These are phyloP conservation scores for Ustilago trichophora DNA, from an alignment of 1,284 basidiomycete genomes.

Conservation along the genomic window DNA sequence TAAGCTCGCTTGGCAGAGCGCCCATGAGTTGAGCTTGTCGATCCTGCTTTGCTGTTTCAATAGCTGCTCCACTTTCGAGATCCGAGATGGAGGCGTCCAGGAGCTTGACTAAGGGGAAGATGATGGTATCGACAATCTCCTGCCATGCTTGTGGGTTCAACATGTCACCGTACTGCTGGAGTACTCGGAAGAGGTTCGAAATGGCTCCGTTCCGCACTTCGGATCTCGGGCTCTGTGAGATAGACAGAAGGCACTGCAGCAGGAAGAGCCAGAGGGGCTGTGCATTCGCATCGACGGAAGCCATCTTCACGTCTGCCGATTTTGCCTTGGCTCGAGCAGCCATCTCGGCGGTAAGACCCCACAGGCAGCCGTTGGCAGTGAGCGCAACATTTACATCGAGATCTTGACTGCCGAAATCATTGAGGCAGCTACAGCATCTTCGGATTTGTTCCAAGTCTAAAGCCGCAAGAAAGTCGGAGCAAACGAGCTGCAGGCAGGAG, in stretches of 20 bases:
- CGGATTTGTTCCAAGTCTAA: slow-evolving; percentile 82
- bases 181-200: slow-evolving; percentile 90
- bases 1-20: slow-evolving; percentile 73
- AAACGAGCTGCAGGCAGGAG: slow-evolving; percentile 90
- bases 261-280: slow-evolving; percentile 81
- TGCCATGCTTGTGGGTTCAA: slow-evolving; percentile 84
- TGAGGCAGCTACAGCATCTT: slow-evolving; percentile 86
- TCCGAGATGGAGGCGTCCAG: slow-evolving; percentile 67
- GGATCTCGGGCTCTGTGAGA: slow-evolving; percentile 81
- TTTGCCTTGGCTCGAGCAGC: slow-evolving; percentile 21
- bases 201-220: slow-evolving; percentile 93
- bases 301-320: slow-evolving; percentile 3
- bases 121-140: slow-evolving; percentile 73
- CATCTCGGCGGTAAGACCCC: slow-evolving; percentile 64
- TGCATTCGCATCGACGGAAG: slow-evolving; percentile 16
- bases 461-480: slow-evolving; percentile 82
- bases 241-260: slow-evolving; percentile 80
- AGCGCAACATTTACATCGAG: slow-evolving; percentile 93
- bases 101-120: slow-evolving; percentile 85
- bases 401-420: slow-evolving; percentile 86
- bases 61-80: slow-evolving; percentile 6
- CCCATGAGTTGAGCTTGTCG: slow-evolving; percentile 73
- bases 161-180: slow-evolving; percentile 89
- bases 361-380: slow-evolving; percentile 69
- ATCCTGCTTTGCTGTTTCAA: slow-evolving; percentile 17